Conservation (phyloP, 2,329 filamentous ascomycete species). For the Aureobasidium sp. region DNA sequence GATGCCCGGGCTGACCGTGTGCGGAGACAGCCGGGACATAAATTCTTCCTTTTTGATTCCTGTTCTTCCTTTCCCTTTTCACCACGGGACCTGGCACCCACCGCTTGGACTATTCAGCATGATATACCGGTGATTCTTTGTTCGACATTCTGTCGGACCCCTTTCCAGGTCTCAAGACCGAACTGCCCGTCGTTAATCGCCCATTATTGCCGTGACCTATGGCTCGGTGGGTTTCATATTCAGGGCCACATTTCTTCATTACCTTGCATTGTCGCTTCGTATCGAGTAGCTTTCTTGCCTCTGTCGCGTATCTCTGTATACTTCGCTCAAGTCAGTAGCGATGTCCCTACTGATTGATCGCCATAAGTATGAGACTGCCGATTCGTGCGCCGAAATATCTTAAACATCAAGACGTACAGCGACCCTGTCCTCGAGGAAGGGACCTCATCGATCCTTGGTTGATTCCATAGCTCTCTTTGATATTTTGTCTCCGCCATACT, state of each 20-base stretch:
- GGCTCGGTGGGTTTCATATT: constrained; percentile 47
- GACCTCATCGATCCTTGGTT: too few species aligned
- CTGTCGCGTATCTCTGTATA: background rate
- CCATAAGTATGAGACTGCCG: too few species aligned
- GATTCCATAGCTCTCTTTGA: too few species aligned
- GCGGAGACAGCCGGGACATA: background rate
- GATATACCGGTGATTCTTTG: constrained; percentile 28
- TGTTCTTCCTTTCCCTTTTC: constrained; percentile 20
- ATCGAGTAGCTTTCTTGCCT: background rate
- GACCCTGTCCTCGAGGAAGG: too few species aligned
- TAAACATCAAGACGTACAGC: too few species aligned
- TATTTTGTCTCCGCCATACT: too few species aligned
- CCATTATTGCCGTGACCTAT: constrained; percentile 34
- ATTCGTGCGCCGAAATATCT: too few species aligned
- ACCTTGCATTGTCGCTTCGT: background rate
- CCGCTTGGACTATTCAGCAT: constrained; percentile 30
- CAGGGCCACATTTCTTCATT: constrained; percentile 43
- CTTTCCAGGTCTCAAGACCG: constrained; percentile 39
- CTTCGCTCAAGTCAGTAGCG: too few species aligned
- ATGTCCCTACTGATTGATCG: too few species aligned
- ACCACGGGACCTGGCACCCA: constrained; percentile 24
- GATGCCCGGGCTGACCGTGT: too few species aligned
- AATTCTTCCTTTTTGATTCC: constrained; percentile 11
- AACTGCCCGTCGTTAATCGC: constrained; percentile 48
- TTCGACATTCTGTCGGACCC: constrained; percentile 16